These are phyloP conservation scores for Capronia coronata DNA, from an alignment of 2,329 filamentous ascomycete species.

Conservation along the genomic window DNA sequence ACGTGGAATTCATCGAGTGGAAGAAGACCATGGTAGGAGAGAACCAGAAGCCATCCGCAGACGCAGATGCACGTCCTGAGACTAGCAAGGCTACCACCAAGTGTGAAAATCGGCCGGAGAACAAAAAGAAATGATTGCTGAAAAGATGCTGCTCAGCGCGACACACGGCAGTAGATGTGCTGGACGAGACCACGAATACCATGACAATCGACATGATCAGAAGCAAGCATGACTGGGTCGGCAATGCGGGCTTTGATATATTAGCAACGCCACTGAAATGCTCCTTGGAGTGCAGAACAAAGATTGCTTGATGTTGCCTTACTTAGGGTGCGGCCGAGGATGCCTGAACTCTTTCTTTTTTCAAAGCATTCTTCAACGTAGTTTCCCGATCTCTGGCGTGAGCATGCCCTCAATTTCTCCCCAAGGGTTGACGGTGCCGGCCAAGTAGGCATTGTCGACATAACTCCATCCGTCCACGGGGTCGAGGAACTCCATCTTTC, in stretches of 20 bases:
- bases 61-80: too few species aligned
- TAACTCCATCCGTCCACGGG: slow-evolving; percentile 10
- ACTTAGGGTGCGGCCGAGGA: not conserved
- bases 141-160: not conserved
- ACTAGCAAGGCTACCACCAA: not conserved
- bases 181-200: not conserved
- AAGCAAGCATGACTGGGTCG: not conserved
- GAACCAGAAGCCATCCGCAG: not conserved
- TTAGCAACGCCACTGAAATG: too few species aligned
- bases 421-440: not conserved
- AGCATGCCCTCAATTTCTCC: too few species aligned
- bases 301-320: too few species aligned
- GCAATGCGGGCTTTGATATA: too few species aligned
- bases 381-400: too few species aligned
- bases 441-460: slow-evolving; percentile 2
- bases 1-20: slow-evolving; percentile 9
- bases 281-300: too few species aligned
- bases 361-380: too few species aligned
- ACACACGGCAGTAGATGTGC: not conserved
- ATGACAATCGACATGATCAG: not conserved
- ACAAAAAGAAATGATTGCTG: not conserved
- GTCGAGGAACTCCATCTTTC: slow-evolving; percentile 7
- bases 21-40: slow-evolving; percentile 8
- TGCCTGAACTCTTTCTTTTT: too few species aligned
- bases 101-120: not conserved